Evolutionary conservation across 2,329 filamentous ascomycete genomes (phyloP), one percentile per base, ranked within the genome.

Genomic region (Clarireedia monteithiana): DNA sequence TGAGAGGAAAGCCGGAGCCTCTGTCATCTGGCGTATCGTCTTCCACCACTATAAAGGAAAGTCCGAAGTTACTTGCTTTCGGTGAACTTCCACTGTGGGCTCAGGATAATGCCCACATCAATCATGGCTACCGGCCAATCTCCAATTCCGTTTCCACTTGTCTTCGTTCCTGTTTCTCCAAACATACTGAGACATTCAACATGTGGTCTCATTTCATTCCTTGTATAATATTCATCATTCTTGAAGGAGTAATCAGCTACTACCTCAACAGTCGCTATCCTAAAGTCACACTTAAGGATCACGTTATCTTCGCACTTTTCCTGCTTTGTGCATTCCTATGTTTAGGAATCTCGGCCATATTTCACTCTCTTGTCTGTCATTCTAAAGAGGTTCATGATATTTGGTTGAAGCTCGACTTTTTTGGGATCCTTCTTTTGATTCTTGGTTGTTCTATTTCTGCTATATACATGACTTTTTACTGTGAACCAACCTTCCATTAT

Each of bases 201-300:
- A 75, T 76, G 48, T 74, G 70, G 59, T 71, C 73, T 15, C 73
- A 76, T 61, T 67, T 79, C 4, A 59, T 79, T 2, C 76, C 77
- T 0, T 73, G 70, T 10, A 42, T 75, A 2, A 20, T 68, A 23
- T 70, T 70, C 50, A 52, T 72, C n/a, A 40, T 71, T 6, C 65
- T 66, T 23, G 67, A 72, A 57, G 59, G 57, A 6, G 52, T 63
- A 2, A 64, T 71, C 9, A 58, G 64, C 5, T 58, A 63, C 42
- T 67, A 70, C 48, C 65, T 72, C 36, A 24, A 50, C 2, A 42
- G 39, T 3, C 48, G 59, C 26, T 74, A 73, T 49, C 72, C 72
- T 0, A 58, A 67, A 30, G 68, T 71, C 4, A 62, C 65, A 2
- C 34, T 61, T 20, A 55, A 57, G 10, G 74, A 78, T 59, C 61